phyloP scores from a whole-genome alignment of 2,329 filamentous ascomycete genomes.

The Ophiocordyceps sinensis region DNA sequence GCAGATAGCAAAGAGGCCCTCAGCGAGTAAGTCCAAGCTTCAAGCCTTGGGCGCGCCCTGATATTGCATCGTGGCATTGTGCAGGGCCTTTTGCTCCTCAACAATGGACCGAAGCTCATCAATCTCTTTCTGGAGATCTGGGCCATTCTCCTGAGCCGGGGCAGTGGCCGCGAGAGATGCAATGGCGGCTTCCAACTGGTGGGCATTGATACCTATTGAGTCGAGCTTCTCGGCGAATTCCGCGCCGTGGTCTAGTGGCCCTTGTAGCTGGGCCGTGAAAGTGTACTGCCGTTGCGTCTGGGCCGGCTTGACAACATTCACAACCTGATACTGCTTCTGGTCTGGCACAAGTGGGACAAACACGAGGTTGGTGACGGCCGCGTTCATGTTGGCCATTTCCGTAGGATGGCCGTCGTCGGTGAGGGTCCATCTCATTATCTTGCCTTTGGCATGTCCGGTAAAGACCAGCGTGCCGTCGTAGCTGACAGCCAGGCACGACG shows the following conservation, averaged over 20 bases:
- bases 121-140: conserved; percentile 21
- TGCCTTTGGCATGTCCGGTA: conserved; percentile 69
- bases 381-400: conserved; percentile 58
- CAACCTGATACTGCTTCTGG: conserved; percentile 28
- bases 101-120: conserved; percentile 30
- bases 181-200: conserved; percentile 34
- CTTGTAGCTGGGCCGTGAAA: conserved; percentile 48
- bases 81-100: conserved; percentile 22
- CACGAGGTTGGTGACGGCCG: conserved; percentile 68
- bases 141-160: conserved; percentile 5
- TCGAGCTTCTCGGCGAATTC: conserved; percentile 30
- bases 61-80: conserved; percentile 7
- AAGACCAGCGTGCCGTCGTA: conserved; percentile 72
- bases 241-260: conserved; percentile 22
- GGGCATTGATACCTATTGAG: conserved; percentile 30
- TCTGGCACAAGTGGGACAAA: conserved; percentile 49
- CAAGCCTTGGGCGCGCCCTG: not conserved
- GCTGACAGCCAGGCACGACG: conserved; percentile 55
- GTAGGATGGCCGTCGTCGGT: conserved; percentile 53
- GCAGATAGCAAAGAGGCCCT: no score
- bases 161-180: conserved; percentile 23
- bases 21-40: not conserved
- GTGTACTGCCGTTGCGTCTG: conserved; percentile 50
- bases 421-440: conserved; percentile 69
- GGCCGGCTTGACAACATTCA: conserved; percentile 67